phyloP scores from a whole-genome alignment of 2,329 filamentous ascomycete species.

The Fusarium tricinctum region DNA sequence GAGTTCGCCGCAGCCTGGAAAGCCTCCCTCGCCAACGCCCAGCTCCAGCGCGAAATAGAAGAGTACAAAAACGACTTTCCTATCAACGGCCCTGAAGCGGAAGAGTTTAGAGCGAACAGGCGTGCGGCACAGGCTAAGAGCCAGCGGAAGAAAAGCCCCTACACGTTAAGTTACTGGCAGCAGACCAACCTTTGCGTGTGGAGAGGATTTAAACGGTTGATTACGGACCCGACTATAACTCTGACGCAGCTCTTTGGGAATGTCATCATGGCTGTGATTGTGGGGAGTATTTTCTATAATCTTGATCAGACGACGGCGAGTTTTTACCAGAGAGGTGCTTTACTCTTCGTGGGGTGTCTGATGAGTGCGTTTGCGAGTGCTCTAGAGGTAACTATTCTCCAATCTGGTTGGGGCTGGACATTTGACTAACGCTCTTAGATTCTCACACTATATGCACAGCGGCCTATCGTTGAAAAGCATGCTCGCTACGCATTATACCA shows the following conservation, averaged over 20 bases:
- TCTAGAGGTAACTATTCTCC: conserved; percentile 70
- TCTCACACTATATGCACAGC: conserved; percentile 86
- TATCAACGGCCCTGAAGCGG: conserved; percentile 59
- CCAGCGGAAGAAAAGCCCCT: conserved; percentile 47
- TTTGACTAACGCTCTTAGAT: conserved; percentile 72
- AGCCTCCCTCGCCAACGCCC: conserved; percentile 50
- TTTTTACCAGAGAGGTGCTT: conserved; percentile 78
- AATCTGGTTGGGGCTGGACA: conserved; percentile 29
- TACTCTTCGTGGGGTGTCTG: conserved; percentile 89
- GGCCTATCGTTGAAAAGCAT: conserved; percentile 93
- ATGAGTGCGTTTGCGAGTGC: conserved; percentile 87
- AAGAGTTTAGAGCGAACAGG: conserved; percentile 62
- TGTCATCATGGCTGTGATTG: conserved; percentile 64
- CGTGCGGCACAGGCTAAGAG: conserved; percentile 62
- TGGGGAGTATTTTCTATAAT: conserved; percentile 66
- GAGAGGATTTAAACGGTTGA: conserved; percentile 57
- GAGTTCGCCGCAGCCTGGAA: conserved; percentile 73
- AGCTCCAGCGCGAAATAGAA: conserved; percentile 64
- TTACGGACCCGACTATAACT: conserved; percentile 57
- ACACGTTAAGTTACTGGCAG: conserved; percentile 44
- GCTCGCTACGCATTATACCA: conserved; percentile 90
- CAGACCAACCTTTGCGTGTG: conserved; percentile 42
- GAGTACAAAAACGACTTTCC: conserved; percentile 58
- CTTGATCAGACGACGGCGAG: conserved; percentile 58
- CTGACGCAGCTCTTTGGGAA: conserved; percentile 59